phyloP scores from a whole-genome alignment of 129 eudicot species.

The Pulicaria dysenterica region DNA sequence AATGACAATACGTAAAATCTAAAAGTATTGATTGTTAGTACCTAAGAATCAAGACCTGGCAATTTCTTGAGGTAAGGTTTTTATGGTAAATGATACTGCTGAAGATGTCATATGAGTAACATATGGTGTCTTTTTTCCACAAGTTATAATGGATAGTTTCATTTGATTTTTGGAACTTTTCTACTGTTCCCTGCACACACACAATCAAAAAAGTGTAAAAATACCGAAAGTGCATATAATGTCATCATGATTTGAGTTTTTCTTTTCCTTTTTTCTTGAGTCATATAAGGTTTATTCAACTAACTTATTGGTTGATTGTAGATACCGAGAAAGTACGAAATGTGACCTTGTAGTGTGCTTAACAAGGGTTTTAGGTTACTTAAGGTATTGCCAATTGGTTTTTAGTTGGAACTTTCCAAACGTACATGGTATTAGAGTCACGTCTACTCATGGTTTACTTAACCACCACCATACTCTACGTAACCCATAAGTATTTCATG shows the following conservation, averaged over 20 bases:
- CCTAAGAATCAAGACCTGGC: slow-evolving; percentile 26
- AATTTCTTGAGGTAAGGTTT: slow-evolving; percentile 24
- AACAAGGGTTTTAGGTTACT: no score
- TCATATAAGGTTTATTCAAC: background rate
- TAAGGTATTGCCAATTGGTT: no score
- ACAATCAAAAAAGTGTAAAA: background rate
- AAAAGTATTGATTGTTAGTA: background rate
- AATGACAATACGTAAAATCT: background rate
- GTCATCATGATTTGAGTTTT: background rate
- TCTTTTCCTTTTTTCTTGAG: background rate
- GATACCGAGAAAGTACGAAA: no score
- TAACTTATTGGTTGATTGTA: no score
- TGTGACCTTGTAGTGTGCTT: no score
- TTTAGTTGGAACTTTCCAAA: no score
- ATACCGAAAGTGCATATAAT: no score
- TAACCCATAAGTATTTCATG: no score
- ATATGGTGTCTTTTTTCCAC: slow-evolving; percentile 14
- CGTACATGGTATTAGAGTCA: no score
- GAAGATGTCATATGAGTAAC: slow-evolving; percentile 28
- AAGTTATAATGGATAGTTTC: slow-evolving; percentile 25
- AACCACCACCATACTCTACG: no score
- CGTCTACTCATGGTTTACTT: no score
- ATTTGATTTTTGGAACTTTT: slow-evolving; percentile 15
- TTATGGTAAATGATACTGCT: slow-evolving; percentile 29
- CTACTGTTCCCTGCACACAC: slow-evolving; percentile 27